Evolutionary conservation across 768 basidiomycete species (phyloP), one percentile per base, ranked within the genome.

Genomic region (Rhodotorula sphaerocarpa): DNA sequence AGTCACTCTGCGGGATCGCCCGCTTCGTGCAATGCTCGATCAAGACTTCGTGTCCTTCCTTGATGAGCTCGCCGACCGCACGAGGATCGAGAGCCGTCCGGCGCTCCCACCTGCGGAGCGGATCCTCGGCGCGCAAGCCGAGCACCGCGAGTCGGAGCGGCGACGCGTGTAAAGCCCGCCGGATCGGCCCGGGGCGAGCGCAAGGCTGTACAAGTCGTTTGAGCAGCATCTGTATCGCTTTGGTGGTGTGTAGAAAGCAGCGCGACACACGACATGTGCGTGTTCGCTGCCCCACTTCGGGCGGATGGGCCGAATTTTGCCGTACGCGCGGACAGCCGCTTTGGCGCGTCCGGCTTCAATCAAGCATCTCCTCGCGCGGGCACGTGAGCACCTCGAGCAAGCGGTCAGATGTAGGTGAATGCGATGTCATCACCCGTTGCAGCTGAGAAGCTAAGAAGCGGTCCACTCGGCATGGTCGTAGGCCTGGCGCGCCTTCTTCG

Each of bases 61-160:
- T 76, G 7, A 88, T 78, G 12, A 92, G 79, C 9, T 80, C 75
- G 46, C 81, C 74, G 34, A 92, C 85, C 10, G 81, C 83, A 7
- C 81, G 80, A 1, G 91, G 91, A 0, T 87, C 88, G 48, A 95
- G 77, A 4, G 91, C 90, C 34, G 81, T 83, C 23, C 91, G 80
- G 14, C 91, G 80, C 73, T 93, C 91, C 90, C 90, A 95, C 58
- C 88, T 82, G 55, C 91, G 78, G 34, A 75, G 67, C 0, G 86
- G 84, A 72, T 92, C 86, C 74, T 95, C 91, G 43, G 85, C 82
- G 23, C 88, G 78, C 30, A 86, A 79, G 25, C 84, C 84, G 20
- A 86, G 56, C 3, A 23, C 54, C 7, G 50, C 59, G 5, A 43
- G 34, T 2, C 4, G 9, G 7, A 4, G 48, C 10, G 31, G 30